Conservation (phyloP, 2,329 filamentous ascomycete genomes). For the Graphilbum fragrans region DNA sequence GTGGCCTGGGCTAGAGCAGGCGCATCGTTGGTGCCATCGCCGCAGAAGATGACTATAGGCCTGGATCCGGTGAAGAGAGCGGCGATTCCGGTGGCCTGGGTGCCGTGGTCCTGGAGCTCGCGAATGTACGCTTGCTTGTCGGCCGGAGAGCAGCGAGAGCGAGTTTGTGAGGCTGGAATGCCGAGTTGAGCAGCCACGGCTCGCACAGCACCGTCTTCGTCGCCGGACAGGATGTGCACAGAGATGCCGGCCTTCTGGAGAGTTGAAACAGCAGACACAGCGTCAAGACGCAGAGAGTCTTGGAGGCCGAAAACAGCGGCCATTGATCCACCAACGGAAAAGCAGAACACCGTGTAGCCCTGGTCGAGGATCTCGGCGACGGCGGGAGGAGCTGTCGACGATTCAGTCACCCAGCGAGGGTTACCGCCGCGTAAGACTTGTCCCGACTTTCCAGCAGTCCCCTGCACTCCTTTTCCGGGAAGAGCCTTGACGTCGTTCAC, state of each 20-base stretch:
- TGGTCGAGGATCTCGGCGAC: constrained; percentile 11
- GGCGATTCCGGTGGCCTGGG: not conserved
- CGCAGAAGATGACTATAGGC: constrained; percentile 51
- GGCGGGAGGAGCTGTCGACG: not conserved
- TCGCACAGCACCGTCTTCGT: constrained; percentile 37
- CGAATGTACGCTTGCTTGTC: constrained; percentile 35
- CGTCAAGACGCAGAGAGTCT: constrained; percentile 33
- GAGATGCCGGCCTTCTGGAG: constrained; percentile 26
- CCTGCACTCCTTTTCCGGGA: constrained; percentile 34
- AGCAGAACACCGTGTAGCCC: constrained; percentile 34
- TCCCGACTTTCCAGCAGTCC: constrained; percentile 4
- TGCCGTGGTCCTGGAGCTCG: constrained; percentile 16
- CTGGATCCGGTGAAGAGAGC: constrained; percentile 3
- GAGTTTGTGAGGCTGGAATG: constrained; percentile 25
- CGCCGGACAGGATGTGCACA: constrained; percentile 39
- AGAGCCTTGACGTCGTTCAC: constrained; percentile 23
- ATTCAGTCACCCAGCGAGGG: not conserved
- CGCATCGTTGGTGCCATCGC: constrained; percentile 73
- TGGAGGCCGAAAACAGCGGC: constrained; percentile 31
- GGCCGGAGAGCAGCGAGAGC: constrained; percentile 28
- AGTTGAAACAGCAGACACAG: constrained; percentile 18
- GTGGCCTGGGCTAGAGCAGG: constrained; percentile 58
- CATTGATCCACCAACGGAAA: constrained; percentile 24
- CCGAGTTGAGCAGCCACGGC: constrained; percentile 24
- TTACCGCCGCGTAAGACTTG: not conserved